phyloP scores from a whole-genome alignment of 2,329 filamentous ascomycete genomes.

The Ophiognomonia clavigignenti-juglandacearum region DNA sequence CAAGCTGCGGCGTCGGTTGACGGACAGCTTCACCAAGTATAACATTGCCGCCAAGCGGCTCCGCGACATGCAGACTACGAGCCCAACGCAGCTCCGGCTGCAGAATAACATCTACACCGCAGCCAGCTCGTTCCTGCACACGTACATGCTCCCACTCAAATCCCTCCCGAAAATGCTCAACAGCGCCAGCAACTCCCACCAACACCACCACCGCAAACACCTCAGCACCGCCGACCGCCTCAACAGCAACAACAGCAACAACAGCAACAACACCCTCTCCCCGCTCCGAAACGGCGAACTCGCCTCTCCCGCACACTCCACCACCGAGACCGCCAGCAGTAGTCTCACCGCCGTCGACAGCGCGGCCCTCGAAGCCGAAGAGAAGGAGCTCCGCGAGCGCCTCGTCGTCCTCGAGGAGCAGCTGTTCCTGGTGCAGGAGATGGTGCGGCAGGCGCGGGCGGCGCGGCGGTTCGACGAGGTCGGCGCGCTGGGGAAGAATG shows the following conservation, averaged over 20 bases:
- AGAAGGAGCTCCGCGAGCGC: conserved; percentile 74
- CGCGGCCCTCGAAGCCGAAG: conserved; percentile 69
- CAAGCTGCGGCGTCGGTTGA: conserved; percentile 83
- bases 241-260: conserved; percentile 9
- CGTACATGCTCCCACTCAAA: conserved; percentile 87
- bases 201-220: conserved; percentile 23
- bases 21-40: conserved; percentile 86
- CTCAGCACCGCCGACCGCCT: conserved; percentile 19
- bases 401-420: conserved; percentile 88
- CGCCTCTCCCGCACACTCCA: conserved; percentile 41
- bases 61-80: conserved; percentile 70
- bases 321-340: conserved; percentile 37
- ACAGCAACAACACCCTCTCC: conserved; percentile 24
- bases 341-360: no score
- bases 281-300: conserved; percentile 45
- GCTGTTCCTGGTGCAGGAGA: conserved; percentile 80
- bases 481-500: conserved; percentile 69
- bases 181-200: conserved; percentile 24
- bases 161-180: conserved; percentile 62
- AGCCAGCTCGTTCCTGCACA: conserved; percentile 76
- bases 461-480: conserved; percentile 84
- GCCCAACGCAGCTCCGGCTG: conserved; percentile 65
- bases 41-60: conserved; percentile 76
- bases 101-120: conserved; percentile 81
- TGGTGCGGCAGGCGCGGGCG: conserved; percentile 73